phyloP scores from a whole-genome alignment of 441 rosid genomes.

The Brassica hybrid region DNA sequence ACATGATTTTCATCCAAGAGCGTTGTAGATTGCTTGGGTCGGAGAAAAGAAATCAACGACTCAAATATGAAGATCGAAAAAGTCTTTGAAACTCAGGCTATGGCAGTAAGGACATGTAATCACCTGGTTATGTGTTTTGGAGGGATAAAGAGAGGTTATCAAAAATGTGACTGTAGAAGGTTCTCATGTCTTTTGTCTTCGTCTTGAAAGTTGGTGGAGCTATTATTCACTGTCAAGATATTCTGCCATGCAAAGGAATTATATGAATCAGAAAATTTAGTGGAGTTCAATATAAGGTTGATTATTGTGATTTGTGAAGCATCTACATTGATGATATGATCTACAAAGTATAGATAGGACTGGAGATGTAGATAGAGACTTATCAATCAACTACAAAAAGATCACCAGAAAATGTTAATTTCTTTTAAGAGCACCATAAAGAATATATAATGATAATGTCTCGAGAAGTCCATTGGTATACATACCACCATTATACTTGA shows the following conservation, averaged over 20 bases:
- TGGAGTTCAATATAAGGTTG: neutral
- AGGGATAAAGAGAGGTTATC: neutral
- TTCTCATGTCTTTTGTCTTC: neutral
- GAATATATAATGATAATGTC: neutral
- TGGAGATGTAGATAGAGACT: neutral
- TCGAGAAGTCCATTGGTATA: neutral
- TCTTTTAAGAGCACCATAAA: neutral
- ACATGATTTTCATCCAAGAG: slow-evolving; percentile 75
- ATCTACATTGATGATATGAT: neutral
- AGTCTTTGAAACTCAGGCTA: neutral
- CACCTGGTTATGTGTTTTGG: neutral
- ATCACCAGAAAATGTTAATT: neutral
- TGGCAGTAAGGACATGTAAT: neutral
- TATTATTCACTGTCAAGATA: neutral
- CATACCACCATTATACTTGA: too few relatives aligned
- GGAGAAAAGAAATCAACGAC: slow-evolving; percentile 49
- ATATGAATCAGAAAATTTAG: neutral
- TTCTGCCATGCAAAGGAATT: neutral
- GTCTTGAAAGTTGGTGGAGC: neutral
- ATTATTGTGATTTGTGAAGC: too few relatives aligned
- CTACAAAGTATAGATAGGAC: neutral
- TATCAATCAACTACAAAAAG: neutral
- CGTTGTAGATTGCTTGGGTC: slow-evolving; percentile 54
- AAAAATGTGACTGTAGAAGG: neutral
- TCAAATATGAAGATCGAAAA: neutral